Conservation (phyloP, 140 eudicot genomes). For the Erigeron philadelphicus region DNA sequence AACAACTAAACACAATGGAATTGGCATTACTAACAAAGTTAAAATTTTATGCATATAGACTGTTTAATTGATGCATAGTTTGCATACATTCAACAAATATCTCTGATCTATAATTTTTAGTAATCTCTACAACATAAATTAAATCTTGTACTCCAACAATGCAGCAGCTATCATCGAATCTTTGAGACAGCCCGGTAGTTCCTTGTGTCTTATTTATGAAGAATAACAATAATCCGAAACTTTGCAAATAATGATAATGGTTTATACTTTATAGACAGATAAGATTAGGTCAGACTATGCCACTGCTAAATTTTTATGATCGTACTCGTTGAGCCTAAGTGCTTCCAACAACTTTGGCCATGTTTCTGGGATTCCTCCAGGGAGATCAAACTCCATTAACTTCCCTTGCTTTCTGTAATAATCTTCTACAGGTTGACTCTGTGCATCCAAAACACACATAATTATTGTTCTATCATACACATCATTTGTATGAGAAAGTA, state of each 20-base stretch:
- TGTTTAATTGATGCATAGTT: background rate
- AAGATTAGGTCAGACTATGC: constrained; percentile 33
- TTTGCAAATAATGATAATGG: constrained; percentile 29
- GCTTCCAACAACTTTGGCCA: constrained; percentile 92
- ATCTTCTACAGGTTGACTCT: constrained; percentile 96
- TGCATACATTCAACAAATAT: constrained; percentile 19
- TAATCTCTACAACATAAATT: constrained; percentile 6
- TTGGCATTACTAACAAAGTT: no score
- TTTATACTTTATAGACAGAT: constrained; percentile 1
- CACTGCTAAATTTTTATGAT: constrained; percentile 63
- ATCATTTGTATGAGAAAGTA: no score
- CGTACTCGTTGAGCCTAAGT: constrained; percentile 76
- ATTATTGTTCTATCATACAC: no score
- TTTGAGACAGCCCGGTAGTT: no score
- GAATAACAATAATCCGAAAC: no score
- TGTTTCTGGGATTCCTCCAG: constrained; percentile 96
- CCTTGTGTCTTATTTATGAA: constrained; percentile 10
- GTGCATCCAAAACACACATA: constrained; percentile 19
- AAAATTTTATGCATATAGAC: background rate
- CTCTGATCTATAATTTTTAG: background rate
- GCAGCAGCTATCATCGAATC: constrained; percentile 1
- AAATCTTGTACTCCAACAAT: constrained; percentile 3
- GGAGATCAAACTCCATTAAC: constrained; percentile 77
- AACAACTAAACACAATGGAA: no score
- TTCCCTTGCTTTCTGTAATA: constrained; percentile 67